These are phyloP conservation scores for Suillus variegatus DNA, from an alignment of 768 basidiomycete species.

Conservation along the genomic window DNA sequence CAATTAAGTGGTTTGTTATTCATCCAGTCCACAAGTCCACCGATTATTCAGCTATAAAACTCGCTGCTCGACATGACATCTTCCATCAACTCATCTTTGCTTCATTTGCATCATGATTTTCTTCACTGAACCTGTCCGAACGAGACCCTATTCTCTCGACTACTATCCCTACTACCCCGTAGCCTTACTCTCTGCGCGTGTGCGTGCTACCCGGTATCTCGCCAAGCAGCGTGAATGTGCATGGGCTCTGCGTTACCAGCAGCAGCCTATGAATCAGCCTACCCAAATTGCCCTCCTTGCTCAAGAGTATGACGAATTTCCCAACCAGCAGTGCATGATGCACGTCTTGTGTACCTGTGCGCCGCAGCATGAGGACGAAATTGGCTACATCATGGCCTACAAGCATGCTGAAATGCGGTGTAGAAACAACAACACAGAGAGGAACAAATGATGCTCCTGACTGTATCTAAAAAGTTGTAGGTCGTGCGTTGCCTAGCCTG, in stretches of 20 bases:
- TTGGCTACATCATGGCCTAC: background rate
- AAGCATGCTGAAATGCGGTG: background rate
- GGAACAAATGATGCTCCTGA: too few relatives aligned
- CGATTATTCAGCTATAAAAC: background rate
- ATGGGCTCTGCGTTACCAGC: background rate
- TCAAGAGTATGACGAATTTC: background rate
- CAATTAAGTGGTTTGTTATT: background rate
- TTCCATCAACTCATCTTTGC: background rate
- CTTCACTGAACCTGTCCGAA: background rate
- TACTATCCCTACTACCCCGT: background rate
- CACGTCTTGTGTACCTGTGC: background rate
- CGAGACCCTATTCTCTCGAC: background rate
- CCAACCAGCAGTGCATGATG: background rate
- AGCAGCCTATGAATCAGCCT: slow-evolving; percentile 1
- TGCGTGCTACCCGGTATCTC: slow-evolving; percentile 27
- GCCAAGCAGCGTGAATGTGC: slow-evolving; percentile 9
- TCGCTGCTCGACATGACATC: background rate
- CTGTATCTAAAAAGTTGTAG: too few relatives aligned
- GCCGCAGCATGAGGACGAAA: background rate
- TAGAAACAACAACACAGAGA: too few relatives aligned
- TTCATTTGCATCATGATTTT: background rate
- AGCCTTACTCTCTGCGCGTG: too few relatives aligned
- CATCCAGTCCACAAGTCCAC: background rate
- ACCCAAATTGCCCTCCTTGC: slow-evolving; percentile 4
- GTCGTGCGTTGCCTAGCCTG: too few relatives aligned